A percentile compares a stretch with the other conserved stretches of the same genome.
Conservation (phyloP, 176 grass and related monocot species). For the Dactylis glomerata region DNA sequence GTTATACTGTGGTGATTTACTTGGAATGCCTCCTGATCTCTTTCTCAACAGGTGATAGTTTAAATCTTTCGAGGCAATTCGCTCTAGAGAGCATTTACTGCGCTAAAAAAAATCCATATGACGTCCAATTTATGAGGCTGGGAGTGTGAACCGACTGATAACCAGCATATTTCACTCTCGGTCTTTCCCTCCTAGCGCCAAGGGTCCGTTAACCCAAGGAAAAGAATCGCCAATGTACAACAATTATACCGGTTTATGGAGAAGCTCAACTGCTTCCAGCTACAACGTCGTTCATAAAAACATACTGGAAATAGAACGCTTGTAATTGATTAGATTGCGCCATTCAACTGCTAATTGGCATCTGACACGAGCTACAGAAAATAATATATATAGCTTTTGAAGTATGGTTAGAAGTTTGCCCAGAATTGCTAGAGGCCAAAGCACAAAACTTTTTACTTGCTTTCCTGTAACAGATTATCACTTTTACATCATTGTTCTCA, state of each 20-base stretch:
- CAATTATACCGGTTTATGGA: background rate
- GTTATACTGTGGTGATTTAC: slow-evolving; percentile 46
- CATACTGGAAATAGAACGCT: background rate
- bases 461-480: background rate
- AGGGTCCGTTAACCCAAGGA: background rate
- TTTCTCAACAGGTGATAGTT: background rate
- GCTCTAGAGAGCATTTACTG: background rate
- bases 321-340: background rate
- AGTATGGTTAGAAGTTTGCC: background rate
- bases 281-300: background rate
- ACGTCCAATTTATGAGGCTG: background rate
- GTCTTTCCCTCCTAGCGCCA: background rate
- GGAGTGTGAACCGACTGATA: background rate
- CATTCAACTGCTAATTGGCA: background rate
- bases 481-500: background rate
- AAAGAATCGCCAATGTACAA: background rate
- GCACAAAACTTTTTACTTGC: background rate
- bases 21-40: background rate
- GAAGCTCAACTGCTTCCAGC: background rate
- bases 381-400: background rate
- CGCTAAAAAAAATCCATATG: background rate
- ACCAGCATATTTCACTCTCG: background rate
- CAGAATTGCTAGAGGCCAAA: background rate
- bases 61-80: background rate
- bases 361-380: background rate